These are phyloP conservation scores for Nicotiana noctiflora DNA, from an alignment of 257 asterid species.

Conservation along the genomic window DNA sequence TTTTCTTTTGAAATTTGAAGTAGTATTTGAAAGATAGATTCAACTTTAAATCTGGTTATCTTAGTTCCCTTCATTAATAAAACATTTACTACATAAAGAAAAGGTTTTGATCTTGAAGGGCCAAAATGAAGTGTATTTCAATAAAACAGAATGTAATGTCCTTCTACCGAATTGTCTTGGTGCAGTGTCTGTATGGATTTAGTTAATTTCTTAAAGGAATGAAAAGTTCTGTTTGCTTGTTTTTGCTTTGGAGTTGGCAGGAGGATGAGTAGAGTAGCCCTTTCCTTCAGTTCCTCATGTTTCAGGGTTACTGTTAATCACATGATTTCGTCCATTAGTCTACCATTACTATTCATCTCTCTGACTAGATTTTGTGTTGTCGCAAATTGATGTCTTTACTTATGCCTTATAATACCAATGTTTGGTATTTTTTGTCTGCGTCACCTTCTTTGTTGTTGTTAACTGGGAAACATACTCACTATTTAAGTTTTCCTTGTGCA, in stretches of 20 bases:
- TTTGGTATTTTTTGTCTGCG: not conserved
- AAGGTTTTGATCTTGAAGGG: not conserved
- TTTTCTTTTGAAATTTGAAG: not conserved
- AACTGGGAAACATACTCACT: constrained; percentile 16
- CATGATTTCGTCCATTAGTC: not conserved
- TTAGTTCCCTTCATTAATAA: too few relatives aligned
- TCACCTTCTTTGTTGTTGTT: not conserved
- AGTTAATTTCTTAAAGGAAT: not conserved
- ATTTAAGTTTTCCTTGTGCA: constrained; percentile 30
- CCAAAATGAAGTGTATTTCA: not conserved
- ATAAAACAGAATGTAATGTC: not conserved
- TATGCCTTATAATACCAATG: not conserved
- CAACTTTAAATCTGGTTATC: not conserved
- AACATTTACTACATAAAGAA: too few relatives aligned
- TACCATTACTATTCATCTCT: not conserved
- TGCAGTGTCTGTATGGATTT: not conserved
- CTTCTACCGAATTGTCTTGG: not conserved
- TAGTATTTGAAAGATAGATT: not conserved
- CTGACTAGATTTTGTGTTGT: not conserved
- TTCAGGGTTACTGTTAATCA: not conserved
- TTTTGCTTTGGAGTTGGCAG: not conserved
- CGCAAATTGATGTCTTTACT: not conserved
- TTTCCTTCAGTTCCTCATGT: not conserved
- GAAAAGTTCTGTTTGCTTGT: not conserved
- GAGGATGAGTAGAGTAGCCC: not conserved